Percentiles rank a stretch among this genome's conserved stretches.
These are phyloP conservation scores for Arthrobotrys sinensis DNA, from an alignment of 2,329 filamentous ascomycete species.

Conservation along the genomic window DNA sequence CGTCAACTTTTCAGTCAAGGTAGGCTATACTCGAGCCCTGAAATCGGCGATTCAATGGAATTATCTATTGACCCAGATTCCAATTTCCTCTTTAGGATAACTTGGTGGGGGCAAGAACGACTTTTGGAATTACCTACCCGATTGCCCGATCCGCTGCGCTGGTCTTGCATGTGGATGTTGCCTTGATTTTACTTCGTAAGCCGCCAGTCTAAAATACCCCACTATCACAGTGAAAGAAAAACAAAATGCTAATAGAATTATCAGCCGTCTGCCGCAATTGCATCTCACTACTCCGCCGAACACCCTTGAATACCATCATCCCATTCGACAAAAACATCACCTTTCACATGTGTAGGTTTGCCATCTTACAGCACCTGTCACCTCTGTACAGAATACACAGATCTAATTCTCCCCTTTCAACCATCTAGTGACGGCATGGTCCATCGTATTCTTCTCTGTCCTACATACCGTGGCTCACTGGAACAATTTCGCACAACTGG, in stretches of 20 bases:
- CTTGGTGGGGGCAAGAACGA: constrained; percentile 76
- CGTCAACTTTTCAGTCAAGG: constrained; percentile 83
- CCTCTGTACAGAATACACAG: not conserved
- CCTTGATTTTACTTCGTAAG: constrained; percentile 78
- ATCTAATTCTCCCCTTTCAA: constrained; percentile 12
- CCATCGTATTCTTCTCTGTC: constrained; percentile 90
- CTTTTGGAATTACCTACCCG: constrained; percentile 82
- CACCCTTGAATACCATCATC: constrained; percentile 86
- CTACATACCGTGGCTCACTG: constrained; percentile 88
- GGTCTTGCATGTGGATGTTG: constrained; percentile 85
- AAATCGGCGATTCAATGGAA: not conserved
- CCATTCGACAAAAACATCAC: constrained; percentile 88
- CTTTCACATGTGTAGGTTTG: constrained; percentile 78
- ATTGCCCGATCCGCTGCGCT: constrained; percentile 83
- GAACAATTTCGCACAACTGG: constrained; percentile 86
- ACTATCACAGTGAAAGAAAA: not conserved
- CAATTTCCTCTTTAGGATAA: constrained; percentile 71
- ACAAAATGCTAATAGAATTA: not conserved
- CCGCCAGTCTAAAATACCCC: not conserved
- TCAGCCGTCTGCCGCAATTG: constrained; percentile 83
- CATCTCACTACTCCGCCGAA: constrained; percentile 84
- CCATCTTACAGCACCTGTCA: no score
- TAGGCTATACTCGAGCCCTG: constrained; percentile 60
- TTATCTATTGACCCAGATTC: not conserved
- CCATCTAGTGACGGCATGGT: constrained; percentile 78